Evolutionary conservation across 2,329 filamentous ascomycete species (phyloP).

Genomic region (Hypoxylon sp.): DNA sequence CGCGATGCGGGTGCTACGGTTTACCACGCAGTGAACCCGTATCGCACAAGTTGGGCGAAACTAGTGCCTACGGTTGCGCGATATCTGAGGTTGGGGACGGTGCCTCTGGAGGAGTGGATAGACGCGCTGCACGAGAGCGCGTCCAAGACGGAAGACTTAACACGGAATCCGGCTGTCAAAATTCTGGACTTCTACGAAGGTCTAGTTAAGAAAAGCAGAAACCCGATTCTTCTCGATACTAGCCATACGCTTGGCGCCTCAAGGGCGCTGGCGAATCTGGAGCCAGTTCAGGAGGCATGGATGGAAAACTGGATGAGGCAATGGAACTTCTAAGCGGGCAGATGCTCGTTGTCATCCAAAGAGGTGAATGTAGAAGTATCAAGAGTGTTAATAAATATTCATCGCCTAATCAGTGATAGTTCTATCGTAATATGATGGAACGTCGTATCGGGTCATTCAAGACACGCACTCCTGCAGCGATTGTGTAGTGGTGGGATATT

Average conservation of each 20-base stretch:
- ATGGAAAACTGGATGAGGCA: constrained; percentile 38
- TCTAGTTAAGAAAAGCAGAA: constrained; percentile 4
- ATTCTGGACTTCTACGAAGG: constrained; percentile 30
- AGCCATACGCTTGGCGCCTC: constrained; percentile 13
- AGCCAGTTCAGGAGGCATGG: constrained; percentile 14
- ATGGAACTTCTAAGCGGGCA: constrained; percentile 23
- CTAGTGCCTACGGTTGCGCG: constrained; percentile 28
- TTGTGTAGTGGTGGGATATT: no score
- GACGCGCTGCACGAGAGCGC: constrained; percentile 39
- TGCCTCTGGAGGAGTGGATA: constrained; percentile 39
- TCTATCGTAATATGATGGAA: background rate
- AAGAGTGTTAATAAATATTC: background rate
- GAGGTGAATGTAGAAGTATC: background rate
- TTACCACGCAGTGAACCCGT: constrained; percentile 45
- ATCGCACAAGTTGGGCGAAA: constrained; percentile 33
- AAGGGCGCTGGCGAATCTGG: constrained; percentile 23
- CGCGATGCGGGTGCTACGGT: constrained; percentile 28
- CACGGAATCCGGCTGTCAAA: constrained; percentile 32
- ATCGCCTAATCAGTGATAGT: background rate
- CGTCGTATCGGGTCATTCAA: background rate
- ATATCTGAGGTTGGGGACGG: constrained; percentile 30
- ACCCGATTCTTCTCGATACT: constrained; percentile 11
- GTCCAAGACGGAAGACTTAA: constrained; percentile 14
- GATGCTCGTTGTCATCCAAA: background rate
- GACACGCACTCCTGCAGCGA: no score